Percentiles rank a stretch among this genome's conserved stretches.
These are phyloP conservation scores for Ogataea pini DNA, from an alignment of 805 yeast species.

Conservation along the genomic window DNA sequence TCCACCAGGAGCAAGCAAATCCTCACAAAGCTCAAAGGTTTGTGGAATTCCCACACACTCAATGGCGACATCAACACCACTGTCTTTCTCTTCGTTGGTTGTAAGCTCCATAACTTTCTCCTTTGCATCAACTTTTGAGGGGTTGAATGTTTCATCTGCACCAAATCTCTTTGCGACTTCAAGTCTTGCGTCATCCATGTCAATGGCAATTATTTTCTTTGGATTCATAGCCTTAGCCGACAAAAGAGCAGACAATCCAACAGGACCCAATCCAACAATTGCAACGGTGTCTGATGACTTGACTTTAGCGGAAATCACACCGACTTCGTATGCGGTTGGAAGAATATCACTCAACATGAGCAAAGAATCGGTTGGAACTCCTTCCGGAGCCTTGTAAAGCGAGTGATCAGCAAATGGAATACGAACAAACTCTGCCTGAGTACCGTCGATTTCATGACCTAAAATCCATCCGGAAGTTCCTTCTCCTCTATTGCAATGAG, in stretches of 20 bases:
- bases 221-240: constrained; percentile 58
- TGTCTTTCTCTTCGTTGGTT: constrained; percentile 30
- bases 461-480: constrained; percentile 51
- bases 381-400: constrained; percentile 35
- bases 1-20: constrained; percentile 57
- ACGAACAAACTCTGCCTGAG: constrained; percentile 63
- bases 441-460: constrained; percentile 64
- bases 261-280: constrained; percentile 69
- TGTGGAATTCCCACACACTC: constrained; percentile 67
- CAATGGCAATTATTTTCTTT: constrained; percentile 55
- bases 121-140: constrained; percentile 43
- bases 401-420: constrained; percentile 51
- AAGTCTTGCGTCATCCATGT: constrained; percentile 58
- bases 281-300: constrained; percentile 59
- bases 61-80: constrained; percentile 63
- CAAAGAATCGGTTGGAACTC: constrained; percentile 45
- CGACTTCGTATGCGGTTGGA: constrained; percentile 69
- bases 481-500: constrained; percentile 51
- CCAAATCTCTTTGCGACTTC: constrained; percentile 59
- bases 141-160: constrained; percentile 58
- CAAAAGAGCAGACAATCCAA: constrained; percentile 62
- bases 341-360: constrained; percentile 64
- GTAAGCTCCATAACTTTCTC: constrained; percentile 40
- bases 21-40: constrained; percentile 60
- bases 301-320: constrained; percentile 56